Base-by-base conservation (phyloP, 371 early-diverging fungal species). In the Chytridium lagenaria region DNA sequence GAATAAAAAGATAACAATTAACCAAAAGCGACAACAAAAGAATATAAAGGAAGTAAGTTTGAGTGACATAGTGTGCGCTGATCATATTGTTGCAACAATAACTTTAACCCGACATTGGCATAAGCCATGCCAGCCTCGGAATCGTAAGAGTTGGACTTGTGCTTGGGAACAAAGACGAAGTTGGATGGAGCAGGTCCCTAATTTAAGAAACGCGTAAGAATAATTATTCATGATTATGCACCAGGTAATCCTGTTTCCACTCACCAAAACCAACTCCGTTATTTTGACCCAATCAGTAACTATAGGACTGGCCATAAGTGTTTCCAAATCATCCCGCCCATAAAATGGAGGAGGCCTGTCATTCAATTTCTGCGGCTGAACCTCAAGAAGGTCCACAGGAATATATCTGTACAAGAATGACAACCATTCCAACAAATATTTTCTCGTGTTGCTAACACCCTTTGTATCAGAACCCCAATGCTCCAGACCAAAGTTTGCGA, bases 391-490 rank as follows among this genome's bases (percentile, higher is more conserved):
- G n/a, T 95, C 97, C n/a, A 90, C 93, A 37, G 98, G 98, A 19
- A 87, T 74, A 70, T 87, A 87, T 0, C 86, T 77, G 76, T 84
- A 72, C 37, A 79, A 65, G 77, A 96, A 95, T 38, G 94, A 93
- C 84, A 93, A 89, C 96, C 96, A 96, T 81, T 98, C 98, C 78
- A 91, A 88, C 78, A 98, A 65, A 86, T 92, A 98, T 38, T 94
- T 86, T 67, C 99, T 84, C 0, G 95, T 94, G 1, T 81, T 83
- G 74, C 93, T 93, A 5, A 97, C 87, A 55, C 97, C 97, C 82
- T 84, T 86, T 30, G 91, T 92, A 80, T 98, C 98, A 10, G 91
- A 88, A 39, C 98, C 98, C 97, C 97, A 98, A 75, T 95, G 93
- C 78, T 96, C 97, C 64, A 97, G 78, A 36, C 97, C 99, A 79